Evolutionary conservation across 495 filamentous ascomycete species (phyloP).

Genomic region (Delitschia confertaspora): DNA sequence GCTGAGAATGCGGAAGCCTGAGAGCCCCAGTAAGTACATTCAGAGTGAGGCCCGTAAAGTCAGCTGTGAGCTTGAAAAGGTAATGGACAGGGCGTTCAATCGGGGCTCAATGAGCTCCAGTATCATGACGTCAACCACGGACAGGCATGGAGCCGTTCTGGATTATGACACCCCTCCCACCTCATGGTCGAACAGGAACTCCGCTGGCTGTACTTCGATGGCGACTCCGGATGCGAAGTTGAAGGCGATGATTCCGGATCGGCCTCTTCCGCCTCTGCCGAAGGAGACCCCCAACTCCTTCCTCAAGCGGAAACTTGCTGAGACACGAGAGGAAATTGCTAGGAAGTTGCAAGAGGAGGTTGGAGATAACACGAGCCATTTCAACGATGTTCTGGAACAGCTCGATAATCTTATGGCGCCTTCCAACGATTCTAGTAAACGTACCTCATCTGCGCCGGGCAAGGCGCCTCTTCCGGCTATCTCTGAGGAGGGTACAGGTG

Average conservation of each 20-base stretch:
- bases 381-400: conserved; percentile 53
- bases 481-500: conserved; percentile 31
- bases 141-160: conserved; percentile 28
- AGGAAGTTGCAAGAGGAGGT: conserved; percentile 30
- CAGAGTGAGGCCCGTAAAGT: conserved; percentile 54
- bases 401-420: conserved; percentile 49
- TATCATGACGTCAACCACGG: conserved; percentile 37
- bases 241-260: conserved; percentile 16
- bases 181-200: conserved; percentile 44
- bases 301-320: conserved; percentile 45
- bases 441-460: conserved; percentile 48
- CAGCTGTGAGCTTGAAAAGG: conserved; percentile 56
- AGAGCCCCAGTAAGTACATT: conserved; percentile 44
- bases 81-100: conserved; percentile 79
- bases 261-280: conserved; percentile 34
- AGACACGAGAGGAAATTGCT: conserved; percentile 49
- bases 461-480: conserved; percentile 33
- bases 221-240: conserved; percentile 11
- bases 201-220: conserved; percentile 35
- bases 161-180: conserved; percentile 37
- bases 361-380: conserved; percentile 33
- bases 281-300: conserved; percentile 40
- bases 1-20: conserved; percentile 36
- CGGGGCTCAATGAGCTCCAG: conserved; percentile 51
- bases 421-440: conserved; percentile 25